Conservation (phyloP, 306 rosid species). For the Citrullus mucosospermus region DNA sequence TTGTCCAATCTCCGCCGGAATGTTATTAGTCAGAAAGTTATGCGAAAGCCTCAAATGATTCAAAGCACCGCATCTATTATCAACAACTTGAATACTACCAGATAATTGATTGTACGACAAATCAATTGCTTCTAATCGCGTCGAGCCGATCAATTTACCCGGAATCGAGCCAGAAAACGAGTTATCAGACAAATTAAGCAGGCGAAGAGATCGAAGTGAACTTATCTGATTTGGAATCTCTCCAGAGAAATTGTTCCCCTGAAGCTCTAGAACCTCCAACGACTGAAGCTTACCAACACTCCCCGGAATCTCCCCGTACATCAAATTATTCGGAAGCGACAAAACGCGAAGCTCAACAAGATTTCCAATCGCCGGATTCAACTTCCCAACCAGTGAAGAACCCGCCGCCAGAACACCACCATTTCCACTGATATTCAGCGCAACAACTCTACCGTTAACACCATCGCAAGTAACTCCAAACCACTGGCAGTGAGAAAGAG, state of each 20-base stretch:
- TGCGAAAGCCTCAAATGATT: constrained; percentile 37
- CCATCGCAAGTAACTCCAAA: constrained; percentile 36
- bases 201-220: constrained; percentile 23
- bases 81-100: constrained; percentile 19
- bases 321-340: constrained; percentile 33
- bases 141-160: constrained; percentile 20
- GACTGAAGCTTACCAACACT: constrained; percentile 17
- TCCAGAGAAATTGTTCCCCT: constrained; percentile 50
- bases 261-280: constrained; percentile 22
- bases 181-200: constrained; percentile 44
- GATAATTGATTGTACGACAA: constrained; percentile 42
- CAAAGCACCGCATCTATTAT: constrained; percentile 21
- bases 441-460: constrained; percentile 21
- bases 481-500: constrained; percentile 30
- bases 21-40: constrained; percentile 35
- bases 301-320: constrained; percentile 33
- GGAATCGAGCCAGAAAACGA: constrained; percentile 35
- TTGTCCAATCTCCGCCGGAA: constrained; percentile 40
- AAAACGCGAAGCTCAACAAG: constrained; percentile 26
- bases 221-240: constrained; percentile 26
- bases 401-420: not conserved
- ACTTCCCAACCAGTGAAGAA: constrained; percentile 18
- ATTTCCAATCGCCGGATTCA: constrained; percentile 25
- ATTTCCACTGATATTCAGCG: constrained; percentile 21
- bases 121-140: constrained; percentile 28